Evolutionary conservation across 495 filamentous ascomycete genomes (phyloP), one percentile per base, ranked within the genome.

Genomic region (Hypoxylon cercidicola): DNA sequence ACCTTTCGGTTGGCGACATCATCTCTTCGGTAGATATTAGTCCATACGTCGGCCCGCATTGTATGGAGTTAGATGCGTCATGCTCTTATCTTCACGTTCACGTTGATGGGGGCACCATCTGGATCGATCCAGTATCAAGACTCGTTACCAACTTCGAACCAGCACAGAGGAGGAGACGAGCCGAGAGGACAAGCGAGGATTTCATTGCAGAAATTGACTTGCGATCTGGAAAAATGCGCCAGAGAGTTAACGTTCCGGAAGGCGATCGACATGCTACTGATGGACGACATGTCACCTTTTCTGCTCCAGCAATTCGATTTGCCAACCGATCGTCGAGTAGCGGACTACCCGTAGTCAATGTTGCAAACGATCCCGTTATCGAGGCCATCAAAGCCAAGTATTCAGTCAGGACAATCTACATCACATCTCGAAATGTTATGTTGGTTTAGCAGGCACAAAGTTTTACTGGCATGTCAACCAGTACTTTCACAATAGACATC

Each of bases 211-310:
- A 71, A 39, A 62, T 71, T 11, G 60, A 65, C 21, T 40, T 68
- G 4, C 55, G 68, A 19, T 68, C 64, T 19, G 68, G 68, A 25
- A 71, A 71, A 48, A 68, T 71, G 60, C 60, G 60, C 12, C 68
- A 68, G 23, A 53, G 61, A 47, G 55, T 71, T 19, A 68, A 64
- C 25, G 64, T 71, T 16, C 68, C 68, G 6, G 64, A 71, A 9
- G 57, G 64, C 10, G 56, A 68, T 21, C 64, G 60, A 44, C 28
- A 60, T 41, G 58, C 55, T 10, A 56, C 55, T 32, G 65, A 68
- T 40, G 68, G 68, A 2, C 37, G 60, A n/a, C 68, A 71, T 40
- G 44, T 71, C 7, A 55, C 56, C 0, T 71, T 71, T 47, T 68
- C 68, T 44, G 49, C 68, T 4, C 64, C 68, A 0, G 60, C 64